phyloP scores from a whole-genome alignment of 2,329 filamentous ascomycete species.

The Magnaporthiopsis poae region DNA sequence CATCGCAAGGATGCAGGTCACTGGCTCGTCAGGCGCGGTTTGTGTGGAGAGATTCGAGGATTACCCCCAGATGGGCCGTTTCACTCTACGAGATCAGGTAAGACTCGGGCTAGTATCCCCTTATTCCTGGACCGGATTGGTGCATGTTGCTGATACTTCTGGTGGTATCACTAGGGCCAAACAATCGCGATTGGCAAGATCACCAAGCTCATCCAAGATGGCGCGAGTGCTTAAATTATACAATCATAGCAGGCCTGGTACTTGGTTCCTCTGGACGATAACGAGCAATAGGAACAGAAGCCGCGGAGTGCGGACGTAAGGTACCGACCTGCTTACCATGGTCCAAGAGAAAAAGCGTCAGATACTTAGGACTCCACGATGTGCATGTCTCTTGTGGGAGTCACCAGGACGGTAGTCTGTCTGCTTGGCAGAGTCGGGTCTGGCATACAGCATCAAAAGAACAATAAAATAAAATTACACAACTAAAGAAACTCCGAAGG shows the following conservation, averaged over 20 bases:
- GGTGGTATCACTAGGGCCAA: constrained; percentile 58
- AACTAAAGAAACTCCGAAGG: not conserved
- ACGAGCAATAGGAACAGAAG: not conserved
- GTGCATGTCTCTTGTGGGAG: not conserved
- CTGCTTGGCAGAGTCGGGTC: not conserved
- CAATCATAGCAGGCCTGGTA: not conserved
- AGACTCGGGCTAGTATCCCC: constrained; percentile 17
- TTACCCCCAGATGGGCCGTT: constrained; percentile 85
- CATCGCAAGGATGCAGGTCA: constrained; percentile 84
- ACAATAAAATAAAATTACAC: not conserved
- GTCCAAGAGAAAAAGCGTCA: not conserved
- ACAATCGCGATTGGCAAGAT: constrained; percentile 99
- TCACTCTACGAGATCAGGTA: constrained; percentile 82
- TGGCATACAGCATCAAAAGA: not conserved
- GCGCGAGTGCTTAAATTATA: constrained; percentile 13
- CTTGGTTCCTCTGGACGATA: not conserved
- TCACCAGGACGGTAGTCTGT: not conserved
- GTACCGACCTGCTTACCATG: not conserved
- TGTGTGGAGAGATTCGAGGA: constrained; percentile 94
- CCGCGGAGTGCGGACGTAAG: too few relatives aligned
- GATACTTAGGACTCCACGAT: not conserved
- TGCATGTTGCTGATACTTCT: constrained; percentile 15
- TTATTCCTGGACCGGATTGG: constrained; percentile 13
- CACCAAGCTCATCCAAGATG: constrained; percentile 61
- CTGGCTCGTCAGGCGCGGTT: constrained; percentile 72